These are phyloP conservation scores for Rhytidiadelphus loreus DNA, from an alignment of 225 moss, liverwort and hornwort genomes.

Conservation along the genomic window DNA sequence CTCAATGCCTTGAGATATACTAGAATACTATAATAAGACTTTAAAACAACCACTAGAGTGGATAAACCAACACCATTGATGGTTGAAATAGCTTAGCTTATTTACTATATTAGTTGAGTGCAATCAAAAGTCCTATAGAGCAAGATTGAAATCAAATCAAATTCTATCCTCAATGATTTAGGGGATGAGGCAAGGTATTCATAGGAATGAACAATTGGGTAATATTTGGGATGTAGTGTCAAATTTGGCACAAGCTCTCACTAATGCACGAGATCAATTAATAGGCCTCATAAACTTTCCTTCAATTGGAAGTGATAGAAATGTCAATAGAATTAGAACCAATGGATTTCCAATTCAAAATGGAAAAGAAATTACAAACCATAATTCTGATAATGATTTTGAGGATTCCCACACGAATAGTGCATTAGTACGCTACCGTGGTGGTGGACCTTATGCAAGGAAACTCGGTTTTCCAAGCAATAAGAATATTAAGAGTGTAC, in stretches of 20 bases:
- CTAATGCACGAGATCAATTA: constrained; percentile 18
- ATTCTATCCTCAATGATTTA: not conserved
- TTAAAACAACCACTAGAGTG: not conserved
- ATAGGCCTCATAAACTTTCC: constrained; percentile 6
- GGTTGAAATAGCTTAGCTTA: not conserved
- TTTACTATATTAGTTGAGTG: not conserved
- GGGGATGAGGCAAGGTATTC: not conserved
- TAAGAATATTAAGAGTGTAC: not conserved
- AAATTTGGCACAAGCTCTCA: constrained; percentile 20
- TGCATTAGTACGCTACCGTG: not conserved
- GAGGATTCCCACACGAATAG: not conserved
- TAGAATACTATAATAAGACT: not conserved
- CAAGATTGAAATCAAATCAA: not conserved
- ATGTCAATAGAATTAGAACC: not conserved
- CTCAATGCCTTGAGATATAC: not conserved
- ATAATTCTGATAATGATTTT: not conserved
- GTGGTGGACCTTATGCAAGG: not conserved
- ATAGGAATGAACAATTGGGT: not conserved
- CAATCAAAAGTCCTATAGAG: not conserved
- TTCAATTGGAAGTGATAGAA: not conserved
- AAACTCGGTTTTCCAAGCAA: not conserved
- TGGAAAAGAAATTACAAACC: not conserved
- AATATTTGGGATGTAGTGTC: constrained; percentile 25
- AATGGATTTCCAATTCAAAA: not conserved
- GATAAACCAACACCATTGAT: not conserved